Conservation (phyloP, 2,329 filamentous ascomycete genomes). For the Raffaelea albimanens region DNA sequence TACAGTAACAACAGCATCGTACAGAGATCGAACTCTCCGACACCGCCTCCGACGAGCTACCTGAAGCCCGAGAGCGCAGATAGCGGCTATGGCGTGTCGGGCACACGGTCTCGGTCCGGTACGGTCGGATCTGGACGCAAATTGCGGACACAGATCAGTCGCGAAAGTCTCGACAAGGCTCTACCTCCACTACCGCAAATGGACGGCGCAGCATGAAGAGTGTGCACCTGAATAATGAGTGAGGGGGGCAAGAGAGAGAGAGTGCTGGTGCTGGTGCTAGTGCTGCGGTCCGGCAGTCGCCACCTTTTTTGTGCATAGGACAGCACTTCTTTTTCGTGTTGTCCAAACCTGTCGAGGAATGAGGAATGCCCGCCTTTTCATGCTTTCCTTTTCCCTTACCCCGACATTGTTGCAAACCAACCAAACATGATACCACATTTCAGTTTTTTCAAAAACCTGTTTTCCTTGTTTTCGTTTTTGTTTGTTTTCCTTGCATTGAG, state of each 20-base stretch:
- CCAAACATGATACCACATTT: neutral
- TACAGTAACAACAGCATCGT: too few species aligned
- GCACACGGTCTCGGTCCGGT: constrained; percentile 16
- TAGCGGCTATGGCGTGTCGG: constrained; percentile 32
- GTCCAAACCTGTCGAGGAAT: too few species aligned
- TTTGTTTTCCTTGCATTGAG: constrained; percentile 1
- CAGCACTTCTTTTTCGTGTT: too few species aligned
- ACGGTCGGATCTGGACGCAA: constrained; percentile 18
- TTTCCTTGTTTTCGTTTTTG: constrained; percentile 7
- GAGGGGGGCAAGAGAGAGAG: too few species aligned
- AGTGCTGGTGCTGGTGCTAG: too few species aligned
- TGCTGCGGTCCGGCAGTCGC: too few species aligned
- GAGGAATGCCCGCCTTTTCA: too few species aligned
- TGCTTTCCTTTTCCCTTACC: too few species aligned
- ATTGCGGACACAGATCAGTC: constrained; percentile 33
- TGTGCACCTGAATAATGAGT: too few species aligned
- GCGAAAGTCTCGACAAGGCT: constrained; percentile 51
- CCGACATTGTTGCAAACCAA: neutral
- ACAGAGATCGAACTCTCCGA: constrained; percentile 19
- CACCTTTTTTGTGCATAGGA: too few species aligned
- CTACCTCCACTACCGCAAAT: constrained; percentile 44
- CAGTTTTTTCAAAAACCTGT: constrained; percentile 10
- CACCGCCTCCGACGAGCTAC: constrained; percentile 30
- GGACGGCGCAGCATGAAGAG: constrained; percentile 4
- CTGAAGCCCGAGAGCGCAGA: constrained; percentile 38